Conservation (phyloP, 2,329 filamentous ascomycete species). For the Ophiostoma himal-ulmi region DNA sequence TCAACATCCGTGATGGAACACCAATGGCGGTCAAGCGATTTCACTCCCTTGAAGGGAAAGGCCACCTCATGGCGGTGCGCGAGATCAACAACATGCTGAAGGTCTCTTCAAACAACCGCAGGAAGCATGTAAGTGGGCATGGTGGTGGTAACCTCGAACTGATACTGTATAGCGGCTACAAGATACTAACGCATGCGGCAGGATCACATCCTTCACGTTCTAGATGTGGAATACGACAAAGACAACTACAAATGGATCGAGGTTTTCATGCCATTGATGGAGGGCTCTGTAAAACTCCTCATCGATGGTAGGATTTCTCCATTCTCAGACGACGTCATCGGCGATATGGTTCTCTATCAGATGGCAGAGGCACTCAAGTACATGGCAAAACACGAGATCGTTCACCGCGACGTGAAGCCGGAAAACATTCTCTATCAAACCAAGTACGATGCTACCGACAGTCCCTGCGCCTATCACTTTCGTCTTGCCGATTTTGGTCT, state of each 20-base stretch:
- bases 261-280: conserved; percentile 25
- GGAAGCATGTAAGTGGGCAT: conserved; percentile 19
- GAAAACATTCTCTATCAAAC: conserved; percentile 84
- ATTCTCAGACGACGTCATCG: conserved; percentile 10
- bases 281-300: conserved; percentile 22
- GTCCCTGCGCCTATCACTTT: conserved; percentile 45
- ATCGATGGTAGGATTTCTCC: not conserved
- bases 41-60: conserved; percentile 28
- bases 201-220: conserved; percentile 26
- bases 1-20: conserved; percentile 28
- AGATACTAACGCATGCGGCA: conserved; percentile 11
- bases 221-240: conserved; percentile 10
- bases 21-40: conserved; percentile 32
- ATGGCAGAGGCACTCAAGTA: conserved; percentile 28
- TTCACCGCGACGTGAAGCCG: conserved; percentile 95
- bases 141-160: not conserved
- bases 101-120: conserved; percentile 19
- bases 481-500: conserved; percentile 95
- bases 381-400: conserved; percentile 56
- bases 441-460: conserved; percentile 16
- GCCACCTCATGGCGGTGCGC: conserved; percentile 29
- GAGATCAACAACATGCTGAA: conserved; percentile 30
- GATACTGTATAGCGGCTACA: not conserved
- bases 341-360: conserved; percentile 21
- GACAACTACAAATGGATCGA: conserved; percentile 21